Conservation (phyloP, 192 early-diverging fungal species). For the Backusella circina region DNA sequence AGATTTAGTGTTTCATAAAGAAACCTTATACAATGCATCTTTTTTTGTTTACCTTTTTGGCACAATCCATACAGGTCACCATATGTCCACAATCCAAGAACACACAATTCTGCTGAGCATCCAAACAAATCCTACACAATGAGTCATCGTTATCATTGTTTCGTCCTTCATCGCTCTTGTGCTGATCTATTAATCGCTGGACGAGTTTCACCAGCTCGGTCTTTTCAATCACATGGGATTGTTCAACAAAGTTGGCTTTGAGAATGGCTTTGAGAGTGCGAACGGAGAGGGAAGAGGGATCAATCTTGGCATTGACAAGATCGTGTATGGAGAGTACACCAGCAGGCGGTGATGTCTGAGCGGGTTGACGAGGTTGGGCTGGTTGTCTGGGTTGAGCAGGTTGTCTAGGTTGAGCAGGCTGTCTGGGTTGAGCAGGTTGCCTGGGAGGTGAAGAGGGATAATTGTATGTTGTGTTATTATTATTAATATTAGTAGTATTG, state of each 20-base stretch:
- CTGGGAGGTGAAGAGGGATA: neutral
- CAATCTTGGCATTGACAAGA: conserved; percentile 42
- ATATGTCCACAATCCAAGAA: conserved; percentile 86
- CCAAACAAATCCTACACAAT: conserved; percentile 83
- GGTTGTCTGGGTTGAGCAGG: neutral
- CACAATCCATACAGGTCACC: conserved; percentile 78
- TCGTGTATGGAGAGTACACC: conserved; percentile 15
- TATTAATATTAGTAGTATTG: neutral
- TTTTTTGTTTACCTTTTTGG: conserved; percentile 52
- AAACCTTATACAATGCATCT: neutral
- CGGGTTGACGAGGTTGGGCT: neutral
- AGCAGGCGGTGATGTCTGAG: neutral
- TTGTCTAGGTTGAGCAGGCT: neutral
- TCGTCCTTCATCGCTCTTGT: conserved; percentile 13
- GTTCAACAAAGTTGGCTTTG: conserved; percentile 59
- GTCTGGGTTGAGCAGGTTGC: neutral
- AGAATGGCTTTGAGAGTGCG: conserved; percentile 69
- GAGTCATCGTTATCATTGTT: conserved; percentile 54
- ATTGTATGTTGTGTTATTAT: neutral
- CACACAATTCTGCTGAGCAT: conserved; percentile 75
- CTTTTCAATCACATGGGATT: conserved; percentile 69
- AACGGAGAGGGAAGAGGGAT: conserved; percentile 56
- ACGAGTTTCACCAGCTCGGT: conserved; percentile 67
- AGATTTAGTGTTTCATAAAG: neutral
- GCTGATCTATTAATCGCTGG: conserved; percentile 58